Percentiles rank a stretch among this genome's conserved stretches.
These are phyloP conservation scores for Xylariaceae sp. DNA, from an alignment of 2,329 filamentous ascomycete genomes.

Conservation along the genomic window DNA sequence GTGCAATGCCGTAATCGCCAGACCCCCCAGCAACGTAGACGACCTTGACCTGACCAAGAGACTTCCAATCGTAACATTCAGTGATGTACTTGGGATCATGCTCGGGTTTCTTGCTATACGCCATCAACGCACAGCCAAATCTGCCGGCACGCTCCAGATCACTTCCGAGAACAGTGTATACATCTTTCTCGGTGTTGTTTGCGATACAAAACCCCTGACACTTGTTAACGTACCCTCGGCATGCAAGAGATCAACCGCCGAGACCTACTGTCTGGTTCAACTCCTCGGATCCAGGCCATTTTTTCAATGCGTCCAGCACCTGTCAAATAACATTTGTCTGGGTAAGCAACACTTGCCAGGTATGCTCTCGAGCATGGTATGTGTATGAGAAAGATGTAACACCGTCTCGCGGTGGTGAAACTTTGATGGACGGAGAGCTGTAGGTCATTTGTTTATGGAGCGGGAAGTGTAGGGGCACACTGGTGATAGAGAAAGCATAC, in stretches of 20 bases:
- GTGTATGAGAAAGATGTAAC: too few relatives aligned
- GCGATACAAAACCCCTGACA: background rate
- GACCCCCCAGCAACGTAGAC: constrained; percentile 24
- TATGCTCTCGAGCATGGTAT: too few relatives aligned
- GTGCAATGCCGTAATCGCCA: constrained; percentile 25
- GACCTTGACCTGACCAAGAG: constrained; percentile 3
- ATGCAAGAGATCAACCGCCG: background rate
- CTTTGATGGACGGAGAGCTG: too few relatives aligned
- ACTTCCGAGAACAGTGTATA: background rate
- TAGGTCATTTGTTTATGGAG: background rate
- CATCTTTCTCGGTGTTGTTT: background rate
- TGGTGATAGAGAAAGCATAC: too few relatives aligned
- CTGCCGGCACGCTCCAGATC: background rate
- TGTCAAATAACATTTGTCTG: constrained; percentile 1
- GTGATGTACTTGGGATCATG: background rate
- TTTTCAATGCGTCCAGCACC: constrained; percentile 33
- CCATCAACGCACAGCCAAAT: constrained; percentile 1
- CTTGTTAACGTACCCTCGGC: background rate
- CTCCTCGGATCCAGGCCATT: constrained; percentile 38
- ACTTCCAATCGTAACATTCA: constrained; percentile 16
- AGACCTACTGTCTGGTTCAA: constrained; percentile 31
- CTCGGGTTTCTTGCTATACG: background rate
- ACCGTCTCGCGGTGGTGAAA: too few relatives aligned
- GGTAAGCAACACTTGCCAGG: background rate
- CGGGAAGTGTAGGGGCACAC: constrained; percentile 7